A percentile compares a stretch with the other conserved stretches of the same genome.
These are phyloP conservation scores for Pseudogymnoascus pannorum DNA, from an alignment of 2,329 filamentous ascomycete species.

Conservation along the genomic window DNA sequence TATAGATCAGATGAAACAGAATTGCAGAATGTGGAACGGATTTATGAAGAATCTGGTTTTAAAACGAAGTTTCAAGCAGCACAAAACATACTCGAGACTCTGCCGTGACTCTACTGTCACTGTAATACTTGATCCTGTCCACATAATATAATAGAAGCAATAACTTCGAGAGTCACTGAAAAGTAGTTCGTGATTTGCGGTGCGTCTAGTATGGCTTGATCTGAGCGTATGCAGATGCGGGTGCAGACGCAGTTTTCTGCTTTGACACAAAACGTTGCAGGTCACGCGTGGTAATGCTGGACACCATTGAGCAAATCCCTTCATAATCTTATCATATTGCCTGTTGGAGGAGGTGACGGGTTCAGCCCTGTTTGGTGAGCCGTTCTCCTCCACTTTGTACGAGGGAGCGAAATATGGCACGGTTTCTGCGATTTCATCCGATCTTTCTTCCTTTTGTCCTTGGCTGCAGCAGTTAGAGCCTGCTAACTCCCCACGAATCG, in stretches of 20 bases:
- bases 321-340: conserved; percentile 5
- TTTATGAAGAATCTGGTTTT: neutral
- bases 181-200: neutral
- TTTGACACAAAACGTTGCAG: neutral
- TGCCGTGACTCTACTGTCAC: neutral
- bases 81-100: conserved; percentile 8
- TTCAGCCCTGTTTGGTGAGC: neutral
- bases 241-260: no score
- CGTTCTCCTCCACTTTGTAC: neutral
- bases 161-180: neutral
- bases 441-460: conserved; percentile 3
- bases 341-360: neutral
- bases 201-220: neutral
- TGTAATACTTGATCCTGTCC: neutral
- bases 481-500: neutral
- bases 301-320: neutral
- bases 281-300: neutral
- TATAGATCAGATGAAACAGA: conserved; percentile 8
- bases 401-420: no score
- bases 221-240: neutral
- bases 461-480: neutral
- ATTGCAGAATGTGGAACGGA: neutral
- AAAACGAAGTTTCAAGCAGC: neutral
- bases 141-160: neutral
- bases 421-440: conserved; percentile 4